phyloP scores from a whole-genome alignment of 805 yeast genomes.

The Phaffomyces thermotolerans region DNA sequence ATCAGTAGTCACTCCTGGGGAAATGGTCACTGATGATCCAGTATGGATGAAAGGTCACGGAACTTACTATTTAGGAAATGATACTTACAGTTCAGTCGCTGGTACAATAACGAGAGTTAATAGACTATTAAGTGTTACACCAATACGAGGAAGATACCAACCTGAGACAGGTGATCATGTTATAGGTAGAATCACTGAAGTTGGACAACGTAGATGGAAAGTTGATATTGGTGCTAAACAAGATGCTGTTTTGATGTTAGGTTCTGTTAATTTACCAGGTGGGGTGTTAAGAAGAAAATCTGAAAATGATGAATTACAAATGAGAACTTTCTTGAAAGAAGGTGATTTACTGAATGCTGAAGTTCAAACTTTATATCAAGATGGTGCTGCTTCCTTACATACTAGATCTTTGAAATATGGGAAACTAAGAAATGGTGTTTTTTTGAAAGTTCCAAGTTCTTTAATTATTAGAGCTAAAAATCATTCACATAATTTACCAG shows the following conservation, averaged over 20 bases:
- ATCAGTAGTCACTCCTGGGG: conserved; percentile 86
- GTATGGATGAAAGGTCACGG: conserved; percentile 99
- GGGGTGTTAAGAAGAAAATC: conserved; percentile 91
- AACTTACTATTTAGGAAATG: conserved; percentile 68
- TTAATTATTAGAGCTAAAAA: conserved; percentile 78
- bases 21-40: conserved; percentile 90
- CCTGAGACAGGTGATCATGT: conserved; percentile 97
- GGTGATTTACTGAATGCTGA: conserved; percentile 96
- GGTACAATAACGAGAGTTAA: conserved; percentile 86
- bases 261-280: conserved; percentile 95
- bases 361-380: conserved; percentile 81
- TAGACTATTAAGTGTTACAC: conserved; percentile 75
- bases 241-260: conserved; percentile 86
- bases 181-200: conserved; percentile 90
- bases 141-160: conserved; percentile 78
- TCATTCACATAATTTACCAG: conserved; percentile 86
- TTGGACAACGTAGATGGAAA: conserved; percentile 91
- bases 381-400: conserved; percentile 90
- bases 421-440: conserved; percentile 84
- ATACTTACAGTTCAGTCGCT: conserved; percentile 85
- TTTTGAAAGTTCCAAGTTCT: conserved; percentile 73
- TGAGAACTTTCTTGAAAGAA: conserved; percentile 90
- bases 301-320: conserved; percentile 92
- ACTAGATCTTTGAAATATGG: conserved; percentile 95
- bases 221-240: conserved; percentile 95